Percentiles rank a stretch among this genome's conserved stretches.
phyloP scores from a whole-genome alignment of 2,329 filamentous ascomycete genomes.

The Penicillium sp. region DNA sequence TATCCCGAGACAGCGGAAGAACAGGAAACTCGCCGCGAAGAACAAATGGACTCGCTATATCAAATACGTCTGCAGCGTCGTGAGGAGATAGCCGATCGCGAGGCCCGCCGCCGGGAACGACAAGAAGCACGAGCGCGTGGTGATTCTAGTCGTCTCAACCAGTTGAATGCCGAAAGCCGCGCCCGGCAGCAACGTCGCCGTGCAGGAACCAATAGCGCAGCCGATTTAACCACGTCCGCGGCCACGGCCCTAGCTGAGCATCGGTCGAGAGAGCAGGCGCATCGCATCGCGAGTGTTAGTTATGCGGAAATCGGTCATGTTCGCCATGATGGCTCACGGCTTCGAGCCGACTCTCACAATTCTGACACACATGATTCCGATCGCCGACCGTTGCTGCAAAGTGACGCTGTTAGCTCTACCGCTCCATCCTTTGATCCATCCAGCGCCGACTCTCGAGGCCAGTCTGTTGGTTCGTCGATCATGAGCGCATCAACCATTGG shows the following conservation, averaged over 20 bases:
- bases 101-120: constrained; percentile 68
- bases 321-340: constrained; percentile 50
- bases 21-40: constrained; percentile 73
- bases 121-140: constrained; percentile 70
- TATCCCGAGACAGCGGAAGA: constrained; percentile 77
- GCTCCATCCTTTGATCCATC: constrained; percentile 28
- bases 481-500: constrained; percentile 31
- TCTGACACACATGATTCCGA: constrained; percentile 50
- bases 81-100: constrained; percentile 71
- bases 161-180: constrained; percentile 58
- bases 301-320: constrained; percentile 51
- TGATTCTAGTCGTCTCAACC: constrained; percentile 67
- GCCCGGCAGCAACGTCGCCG: constrained; percentile 31
- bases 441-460: constrained; percentile 31
- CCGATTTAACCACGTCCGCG: constrained; percentile 37
- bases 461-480: constrained; percentile 39
- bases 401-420: constrained; percentile 33
- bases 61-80: constrained; percentile 80
- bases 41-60: constrained; percentile 90
- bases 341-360: constrained; percentile 45
- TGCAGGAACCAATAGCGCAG: constrained; percentile 37
- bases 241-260: constrained; percentile 47
- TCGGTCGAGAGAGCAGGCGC: constrained; percentile 44
- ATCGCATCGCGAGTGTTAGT: constrained; percentile 48
- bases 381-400: constrained; percentile 45